Base-by-base conservation (phyloP, 2,329 filamentous ascomycete species). In the Aspergillus brasiliensis region DNA sequence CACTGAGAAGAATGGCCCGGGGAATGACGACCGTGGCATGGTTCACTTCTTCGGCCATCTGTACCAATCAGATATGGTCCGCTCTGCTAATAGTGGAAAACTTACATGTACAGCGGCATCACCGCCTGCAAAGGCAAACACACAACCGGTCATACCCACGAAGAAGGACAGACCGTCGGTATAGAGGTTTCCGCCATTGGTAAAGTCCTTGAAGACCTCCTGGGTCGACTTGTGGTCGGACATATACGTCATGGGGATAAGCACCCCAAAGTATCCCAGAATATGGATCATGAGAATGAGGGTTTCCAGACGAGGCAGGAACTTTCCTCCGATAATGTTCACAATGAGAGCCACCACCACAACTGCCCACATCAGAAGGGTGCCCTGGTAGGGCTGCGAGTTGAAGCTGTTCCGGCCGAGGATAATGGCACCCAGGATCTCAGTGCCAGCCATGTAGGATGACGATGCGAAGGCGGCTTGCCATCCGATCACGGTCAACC, bases 261-360 rank as follows among this genome's bases (percentile, higher is more conserved):
- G 68, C 55, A 84, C 80, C 0, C 77, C 82, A 58, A 84, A 82
- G 67, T 84, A 81, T 4, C 82, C 83, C 15, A 81, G 67, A 15
- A 84, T 71, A 56, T 85, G 83, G 3, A 84, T 67, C 23, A 82
- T 75, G 6, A 83, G 70, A 17, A 83, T 73, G 10, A 81, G 65
- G 1, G 79, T 78, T 66, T 86, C 83, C 46, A 83, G 71, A 8
- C 76, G 69, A 1, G 81, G 80, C 4, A 84, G 70, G 1, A 78
- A 64, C 40, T 72, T 74, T 2, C 77, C 77, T 3, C 76, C 72
- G 13, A 77, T 69, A 1, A 77, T 75, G 62, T 84, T 84, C 58
- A 82, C 74, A 27, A 71, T 66, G 5, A 78, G 63, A 2, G 71
- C 69, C 8, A 80, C 68, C 2, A 73, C 8, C 0, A 78, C 72